Percentiles rank a stretch among this genome's conserved stretches.
Conservation (phyloP, 352 stramenopile genomes). For the Aphanomyces invadans region DNA sequence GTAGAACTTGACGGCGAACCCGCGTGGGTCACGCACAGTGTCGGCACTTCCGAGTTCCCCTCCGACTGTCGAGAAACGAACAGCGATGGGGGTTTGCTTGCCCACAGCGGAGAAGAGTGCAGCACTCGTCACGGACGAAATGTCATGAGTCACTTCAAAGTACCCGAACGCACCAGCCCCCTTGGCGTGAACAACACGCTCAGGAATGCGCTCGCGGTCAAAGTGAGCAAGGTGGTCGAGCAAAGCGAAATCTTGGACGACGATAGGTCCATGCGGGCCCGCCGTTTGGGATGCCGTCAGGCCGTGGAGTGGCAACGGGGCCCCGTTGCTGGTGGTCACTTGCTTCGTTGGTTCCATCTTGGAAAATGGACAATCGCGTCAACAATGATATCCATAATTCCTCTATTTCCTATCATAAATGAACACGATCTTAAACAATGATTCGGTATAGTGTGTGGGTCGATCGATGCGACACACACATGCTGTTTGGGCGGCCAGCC, state of each 20-base stretch:
- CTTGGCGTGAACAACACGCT: conserved; percentile 89
- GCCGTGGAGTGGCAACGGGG: conserved; percentile 49
- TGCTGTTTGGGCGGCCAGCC: no score
- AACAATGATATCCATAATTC: no score
- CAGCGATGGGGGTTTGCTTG: conserved; percentile 79
- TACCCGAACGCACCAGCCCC: conserved; percentile 85
- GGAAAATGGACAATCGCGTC: no score
- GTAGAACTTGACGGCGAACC: conserved; percentile 92
- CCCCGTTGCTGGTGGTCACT: conserved; percentile 32
- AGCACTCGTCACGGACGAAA: conserved; percentile 56
- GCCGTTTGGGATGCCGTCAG: conserved; percentile 68
- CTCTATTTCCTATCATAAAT: no score
- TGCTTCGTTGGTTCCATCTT: no score
- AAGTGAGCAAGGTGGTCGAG: conserved; percentile 89
- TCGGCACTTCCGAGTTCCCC: conserved; percentile 73
- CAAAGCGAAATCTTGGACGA: conserved; percentile 80
- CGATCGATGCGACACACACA: no score
- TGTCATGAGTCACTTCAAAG: conserved; percentile 81
- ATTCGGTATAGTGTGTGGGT: no score
- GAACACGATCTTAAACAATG: no score
- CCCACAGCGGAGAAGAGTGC: conserved; percentile 69
- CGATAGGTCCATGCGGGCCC: conserved; percentile 46
- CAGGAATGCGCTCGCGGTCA: conserved; percentile 87
- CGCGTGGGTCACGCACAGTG: conserved; percentile 80
- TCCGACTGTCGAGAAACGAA: conserved; percentile 82